Evolutionary conservation across 163 green algal species (phyloP).

Genomic region (Prototheca cutis): DNA sequence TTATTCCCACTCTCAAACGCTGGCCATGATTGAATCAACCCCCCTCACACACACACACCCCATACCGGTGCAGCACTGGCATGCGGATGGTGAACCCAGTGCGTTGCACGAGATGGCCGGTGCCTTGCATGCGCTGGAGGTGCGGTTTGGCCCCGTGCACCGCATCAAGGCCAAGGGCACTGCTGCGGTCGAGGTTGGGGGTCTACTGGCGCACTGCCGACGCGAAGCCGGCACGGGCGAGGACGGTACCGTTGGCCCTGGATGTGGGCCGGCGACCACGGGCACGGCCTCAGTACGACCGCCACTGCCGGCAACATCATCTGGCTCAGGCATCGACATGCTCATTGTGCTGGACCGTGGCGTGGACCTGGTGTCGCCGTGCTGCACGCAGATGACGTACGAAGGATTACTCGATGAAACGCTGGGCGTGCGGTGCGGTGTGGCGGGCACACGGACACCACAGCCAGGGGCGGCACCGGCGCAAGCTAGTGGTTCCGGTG

Average conservation of each 20-base stretch:
- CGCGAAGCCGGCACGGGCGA: too few relatives aligned
- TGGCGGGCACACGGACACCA: too few relatives aligned
- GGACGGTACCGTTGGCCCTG: too few relatives aligned
- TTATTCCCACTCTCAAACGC: too few relatives aligned
- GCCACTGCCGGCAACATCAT: background rate
- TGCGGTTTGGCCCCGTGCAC: conserved; percentile 39
- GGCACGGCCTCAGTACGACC: background rate
- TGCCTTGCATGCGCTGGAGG: conserved; percentile 64
- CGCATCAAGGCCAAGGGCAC: conserved; percentile 65
- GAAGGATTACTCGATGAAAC: conserved; percentile 90
- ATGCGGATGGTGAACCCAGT: conserved; percentile 56
- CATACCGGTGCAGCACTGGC: conserved; percentile 35
- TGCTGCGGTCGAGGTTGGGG: conserved; percentile 48
- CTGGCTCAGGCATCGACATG: conserved; percentile 39
- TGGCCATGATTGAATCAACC: too few relatives aligned
- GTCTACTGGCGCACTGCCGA: conserved; percentile 60
- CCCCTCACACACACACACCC: too few relatives aligned
- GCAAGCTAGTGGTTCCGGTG: background rate
- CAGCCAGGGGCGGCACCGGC: too few relatives aligned
- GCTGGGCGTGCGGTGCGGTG: conserved; percentile 56
- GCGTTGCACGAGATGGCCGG: conserved; percentile 53
- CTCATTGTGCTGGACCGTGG: conserved; percentile 72
- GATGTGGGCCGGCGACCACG: too few relatives aligned
- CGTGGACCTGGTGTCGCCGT: conserved; percentile 77
- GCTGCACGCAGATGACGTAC: conserved; percentile 90